Base-by-base conservation (phyloP, 768 basidiomycete genomes). In the Royoungia palumana region DNA sequence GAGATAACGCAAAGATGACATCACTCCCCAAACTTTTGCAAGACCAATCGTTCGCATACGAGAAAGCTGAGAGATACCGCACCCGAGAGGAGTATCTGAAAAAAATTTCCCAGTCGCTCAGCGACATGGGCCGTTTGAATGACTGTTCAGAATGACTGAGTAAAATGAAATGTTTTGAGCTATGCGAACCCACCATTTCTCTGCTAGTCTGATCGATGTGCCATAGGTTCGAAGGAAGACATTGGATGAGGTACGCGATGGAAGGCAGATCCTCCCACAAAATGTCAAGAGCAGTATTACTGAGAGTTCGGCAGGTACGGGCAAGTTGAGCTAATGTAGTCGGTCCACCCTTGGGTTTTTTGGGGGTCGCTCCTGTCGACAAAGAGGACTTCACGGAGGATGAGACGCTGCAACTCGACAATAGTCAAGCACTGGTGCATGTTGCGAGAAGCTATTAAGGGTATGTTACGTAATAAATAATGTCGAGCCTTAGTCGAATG, bases 201-300 rank as follows among this genome's bases (percentile, higher is more conserved):
- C 17, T 37, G 9, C 49, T 37, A 8, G 2, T 7, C 30, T 28
- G 20, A 5, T 65, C 48, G 2, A 50, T 48, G 47, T 19, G 56
- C 66, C 64, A 66, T 9, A 68, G 42, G 41, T 68, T 61, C 40
- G 41, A 61, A 36, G 64, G 66, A 46, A 66, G 59, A 36, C 56
- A 59, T 37, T 49, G 49, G 20, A 66, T 22, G 35, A 68, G 56
- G 19, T 41, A 25, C 16, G 48, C 35, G 50, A 66, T 59, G 4
- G 56, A 61, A 35, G 56, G 49, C 52, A 61, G 41, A 9, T 28
- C 14, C 7, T 28, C 51, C 64, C 66, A 66, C 35, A 66, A 21
- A 2, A 54, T 44, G 44, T 66, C 64, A 22, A 66, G 57, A 8
- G 66, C 61, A 5, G 44, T 24, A 12, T 46, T 38, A 36, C 47